A percentile compares a stretch with the other conserved stretches of the same genome.
Conservation (phyloP, 2,329 filamentous ascomycete species). For the Cercospora sojina region DNA sequence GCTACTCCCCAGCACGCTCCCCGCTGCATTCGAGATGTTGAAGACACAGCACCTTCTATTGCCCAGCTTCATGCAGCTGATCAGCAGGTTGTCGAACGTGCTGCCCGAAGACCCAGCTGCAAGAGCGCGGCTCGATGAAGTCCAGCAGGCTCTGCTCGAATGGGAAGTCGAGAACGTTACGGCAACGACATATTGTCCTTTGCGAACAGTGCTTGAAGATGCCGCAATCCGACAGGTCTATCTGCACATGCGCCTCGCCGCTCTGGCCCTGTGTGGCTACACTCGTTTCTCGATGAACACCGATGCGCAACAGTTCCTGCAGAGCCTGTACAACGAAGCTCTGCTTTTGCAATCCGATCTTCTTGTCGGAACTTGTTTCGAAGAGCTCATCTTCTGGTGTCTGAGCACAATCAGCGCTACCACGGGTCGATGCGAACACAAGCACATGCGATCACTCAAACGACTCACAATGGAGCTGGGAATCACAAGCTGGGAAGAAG, state of each 20-base stretch:
- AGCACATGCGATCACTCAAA: conserved; percentile 23
- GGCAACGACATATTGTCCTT: conserved; percentile 19
- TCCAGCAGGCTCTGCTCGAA: conserved; percentile 14
- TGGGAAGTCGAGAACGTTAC: conserved; percentile 14
- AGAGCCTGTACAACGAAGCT: conserved; percentile 18
- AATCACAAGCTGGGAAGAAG: conserved; percentile 12
- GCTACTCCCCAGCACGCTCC: conserved; percentile 14
- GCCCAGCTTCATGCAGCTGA: conserved; percentile 19
- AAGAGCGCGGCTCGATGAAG: conserved; percentile 10
- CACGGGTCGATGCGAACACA: conserved; percentile 21
- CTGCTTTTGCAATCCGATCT: conserved; percentile 14
- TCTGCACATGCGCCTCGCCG: conserved; percentile 23
- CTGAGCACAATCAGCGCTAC: conserved; percentile 23
- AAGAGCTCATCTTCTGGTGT: conserved; percentile 25
- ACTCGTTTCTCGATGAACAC: conserved; percentile 16
- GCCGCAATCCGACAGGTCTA: conserved; percentile 19
- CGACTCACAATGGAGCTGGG: conserved; percentile 16
- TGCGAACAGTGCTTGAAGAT: conserved; percentile 24
- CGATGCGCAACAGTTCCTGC: conserved; percentile 10
- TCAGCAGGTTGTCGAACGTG: conserved; percentile 12
- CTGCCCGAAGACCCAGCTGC: conserved; percentile 13
- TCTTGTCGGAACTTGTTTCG: conserved; percentile 24
- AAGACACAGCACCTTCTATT: conserved; percentile 17
- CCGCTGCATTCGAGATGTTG: conserved; percentile 13
- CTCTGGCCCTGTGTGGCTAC: conserved; percentile 19